phyloP scores from a whole-genome alignment of 257 asterid genomes.

The Solanum tarijense region DNA sequence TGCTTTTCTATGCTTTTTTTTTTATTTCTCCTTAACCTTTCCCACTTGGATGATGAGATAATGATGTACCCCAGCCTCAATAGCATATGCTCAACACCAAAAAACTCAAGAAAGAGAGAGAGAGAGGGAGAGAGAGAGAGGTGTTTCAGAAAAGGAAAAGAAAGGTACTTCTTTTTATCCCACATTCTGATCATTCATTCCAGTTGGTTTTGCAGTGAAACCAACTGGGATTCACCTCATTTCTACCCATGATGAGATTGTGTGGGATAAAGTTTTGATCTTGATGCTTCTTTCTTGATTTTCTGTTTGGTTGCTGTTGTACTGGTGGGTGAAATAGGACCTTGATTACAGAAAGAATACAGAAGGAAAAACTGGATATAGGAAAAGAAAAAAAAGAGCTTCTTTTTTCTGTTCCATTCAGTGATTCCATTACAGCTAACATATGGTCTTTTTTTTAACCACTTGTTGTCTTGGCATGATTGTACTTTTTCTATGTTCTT shows the following conservation, averaged over 20 bases:
- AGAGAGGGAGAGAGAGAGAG: neutral
- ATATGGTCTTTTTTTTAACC: slow-evolving; percentile 9
- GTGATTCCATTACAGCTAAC: slow-evolving; percentile 13
- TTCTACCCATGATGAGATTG: slow-evolving; percentile 16
- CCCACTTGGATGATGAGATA: slow-evolving; percentile 62
- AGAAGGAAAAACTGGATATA: slow-evolving; percentile 1
- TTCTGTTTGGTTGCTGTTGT: neutral
- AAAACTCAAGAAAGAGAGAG: neutral
- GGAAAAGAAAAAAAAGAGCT: slow-evolving; percentile 3
- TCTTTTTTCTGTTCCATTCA: slow-evolving; percentile 16
- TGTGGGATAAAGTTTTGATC: slow-evolving; percentile 25
- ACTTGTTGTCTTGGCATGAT: slow-evolving; percentile 22
- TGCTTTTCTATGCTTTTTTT: slow-evolving; percentile 6
- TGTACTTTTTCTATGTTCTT: slow-evolving; percentile 14
- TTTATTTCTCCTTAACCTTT: neutral
- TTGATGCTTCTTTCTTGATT: slow-evolving; percentile 23
- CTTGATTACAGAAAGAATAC: slow-evolving; percentile 5
- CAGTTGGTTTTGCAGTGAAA: slow-evolving; percentile 51
- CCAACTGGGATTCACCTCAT: slow-evolving; percentile 33
- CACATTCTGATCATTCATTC: slow-evolving; percentile 42
- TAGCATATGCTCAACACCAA: slow-evolving; percentile 25
- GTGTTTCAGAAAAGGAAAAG: slow-evolving; percentile 2
- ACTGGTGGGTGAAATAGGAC: neutral
- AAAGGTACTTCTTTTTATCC: slow-evolving; percentile 26
- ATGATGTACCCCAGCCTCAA: slow-evolving; percentile 51